A percentile compares a stretch with the other conserved stretches of the same genome.
Conservation (phyloP, 2,329 filamentous ascomycete genomes). For the Ophiostoma ulmi region DNA sequence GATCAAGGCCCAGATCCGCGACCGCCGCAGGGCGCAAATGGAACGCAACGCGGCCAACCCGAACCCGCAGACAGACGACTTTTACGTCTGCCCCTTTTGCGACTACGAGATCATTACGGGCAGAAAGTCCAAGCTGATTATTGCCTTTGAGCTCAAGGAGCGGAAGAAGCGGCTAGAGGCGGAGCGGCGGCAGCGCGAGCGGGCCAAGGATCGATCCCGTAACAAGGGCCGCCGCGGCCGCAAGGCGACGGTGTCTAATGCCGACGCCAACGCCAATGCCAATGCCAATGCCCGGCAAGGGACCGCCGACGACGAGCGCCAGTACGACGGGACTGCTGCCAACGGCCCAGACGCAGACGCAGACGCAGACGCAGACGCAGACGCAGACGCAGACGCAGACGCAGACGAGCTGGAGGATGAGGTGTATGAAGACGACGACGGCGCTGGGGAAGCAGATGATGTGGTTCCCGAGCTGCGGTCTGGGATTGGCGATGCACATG, state of each 20-base stretch:
- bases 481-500: slow-evolving; percentile 7
- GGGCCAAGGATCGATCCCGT: slow-evolving; percentile 71
- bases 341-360: slow-evolving; percentile 7
- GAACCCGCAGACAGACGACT: slow-evolving; percentile 60
- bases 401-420: slow-evolving; percentile 9
- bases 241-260: slow-evolving; percentile 61
- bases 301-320: slow-evolving; percentile 31
- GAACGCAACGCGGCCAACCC: slow-evolving; percentile 69
- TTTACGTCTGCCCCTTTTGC: slow-evolving; percentile 97
- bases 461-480: slow-evolving; percentile 18
- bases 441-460: slow-evolving; percentile 17
- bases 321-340: background rate
- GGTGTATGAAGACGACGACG: slow-evolving; percentile 21
- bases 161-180: slow-evolving; percentile 75
- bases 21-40: slow-evolving; percentile 71
- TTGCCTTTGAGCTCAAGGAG: slow-evolving; percentile 92
- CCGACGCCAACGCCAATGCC: slow-evolving; percentile 43
- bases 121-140: slow-evolving; percentile 74
- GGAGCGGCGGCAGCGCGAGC: slow-evolving; percentile 74
- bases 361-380: background rate
- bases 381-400: background rate
- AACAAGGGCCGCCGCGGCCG: slow-evolving; percentile 86
- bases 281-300: slow-evolving; percentile 44
- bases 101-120: slow-evolving; percentile 97
- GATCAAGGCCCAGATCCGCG: slow-evolving; percentile 56